Conservation (phyloP, 1,139 yeast genomes). For the Yamadazyma membranifaciens region DNA sequence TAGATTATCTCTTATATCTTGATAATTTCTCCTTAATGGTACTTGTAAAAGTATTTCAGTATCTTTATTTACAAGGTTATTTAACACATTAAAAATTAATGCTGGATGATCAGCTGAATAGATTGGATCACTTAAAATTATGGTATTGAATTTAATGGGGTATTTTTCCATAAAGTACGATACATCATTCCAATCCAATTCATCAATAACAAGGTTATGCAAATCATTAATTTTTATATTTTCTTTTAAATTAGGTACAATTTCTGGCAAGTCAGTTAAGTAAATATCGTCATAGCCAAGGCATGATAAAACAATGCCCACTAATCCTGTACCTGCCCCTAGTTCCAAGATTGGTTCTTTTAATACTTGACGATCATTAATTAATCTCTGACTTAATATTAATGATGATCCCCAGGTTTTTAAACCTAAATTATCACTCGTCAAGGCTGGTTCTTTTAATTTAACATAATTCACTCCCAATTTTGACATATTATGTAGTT, state of each 20-base stretch:
- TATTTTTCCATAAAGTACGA: constrained; percentile 26
- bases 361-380: constrained; percentile 23
- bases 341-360: constrained; percentile 62
- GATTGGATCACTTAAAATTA: constrained; percentile 83
- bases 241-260: constrained; percentile 60
- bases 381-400: constrained; percentile 58
- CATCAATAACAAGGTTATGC: constrained; percentile 31
- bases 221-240: constrained; percentile 57
- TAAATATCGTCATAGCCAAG: constrained; percentile 47
- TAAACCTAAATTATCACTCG: constrained; percentile 83
- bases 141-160: constrained; percentile 44
- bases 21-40: constrained; percentile 70
- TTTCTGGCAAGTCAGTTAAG: constrained; percentile 79
- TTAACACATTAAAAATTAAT: constrained; percentile 63
- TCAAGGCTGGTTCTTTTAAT: constrained; percentile 79
- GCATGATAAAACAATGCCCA: constrained; percentile 65
- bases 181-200: constrained; percentile 79
- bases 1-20: constrained; percentile 57
- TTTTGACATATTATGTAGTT: constrained; percentile 29
- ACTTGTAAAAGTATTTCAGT: constrained; percentile 65
- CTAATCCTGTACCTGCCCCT: constrained; percentile 93
- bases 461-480: constrained; percentile 27
- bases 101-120: constrained; percentile 80
- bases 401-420: constrained; percentile 96
- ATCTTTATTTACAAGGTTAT: constrained; percentile 27